These are phyloP conservation scores for Ophiostoma triangulosporum DNA, from an alignment of 2,329 filamentous ascomycete species.

Conservation along the genomic window DNA sequence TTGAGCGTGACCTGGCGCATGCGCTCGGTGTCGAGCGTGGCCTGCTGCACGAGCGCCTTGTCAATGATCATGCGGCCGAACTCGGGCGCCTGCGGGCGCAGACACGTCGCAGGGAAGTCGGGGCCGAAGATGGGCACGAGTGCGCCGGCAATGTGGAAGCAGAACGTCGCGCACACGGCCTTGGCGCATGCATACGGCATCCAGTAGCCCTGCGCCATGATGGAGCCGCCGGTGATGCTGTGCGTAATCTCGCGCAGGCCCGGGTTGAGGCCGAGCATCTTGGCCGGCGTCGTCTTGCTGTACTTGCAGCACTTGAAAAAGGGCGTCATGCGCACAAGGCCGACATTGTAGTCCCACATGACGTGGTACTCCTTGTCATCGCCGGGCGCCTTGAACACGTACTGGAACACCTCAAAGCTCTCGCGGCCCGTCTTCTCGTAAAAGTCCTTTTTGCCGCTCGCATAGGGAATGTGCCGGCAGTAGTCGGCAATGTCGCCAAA, in stretches of 20 bases:
- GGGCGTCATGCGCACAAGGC: conserved; percentile 83
- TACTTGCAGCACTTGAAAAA: conserved; percentile 88
- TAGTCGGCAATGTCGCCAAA: conserved; percentile 47
- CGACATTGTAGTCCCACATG: conserved; percentile 96
- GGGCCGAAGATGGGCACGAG: conserved; percentile 84
- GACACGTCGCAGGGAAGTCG: conserved; percentile 62
- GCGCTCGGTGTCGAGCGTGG: conserved; percentile 34
- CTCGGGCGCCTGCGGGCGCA: conserved; percentile 45
- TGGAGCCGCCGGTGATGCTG: conserved; percentile 85
- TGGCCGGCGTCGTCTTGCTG: conserved; percentile 82
- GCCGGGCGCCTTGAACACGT: conserved; percentile 60
- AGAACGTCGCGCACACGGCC: conserved; percentile 82
- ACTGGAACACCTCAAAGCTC: conserved; percentile 80
- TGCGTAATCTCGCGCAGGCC: conserved; percentile 82
- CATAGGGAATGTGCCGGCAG: conserved; percentile 76
- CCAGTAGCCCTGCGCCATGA: conserved; percentile 94
- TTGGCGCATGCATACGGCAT: conserved; percentile 80
- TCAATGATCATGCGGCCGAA: conserved; percentile 57
- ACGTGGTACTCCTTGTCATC: conserved; percentile 54
- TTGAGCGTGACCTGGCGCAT: conserved; percentile 21
- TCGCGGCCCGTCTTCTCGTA: conserved; percentile 74
- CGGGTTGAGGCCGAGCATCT: conserved; percentile 63
- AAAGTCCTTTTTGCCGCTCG: conserved; percentile 86
- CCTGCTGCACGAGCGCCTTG: conserved; percentile 36
- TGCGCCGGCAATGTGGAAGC: conserved; percentile 67